Evolutionary conservation across 208 protist genomes (phyloP).

Genomic region (Trypanosoma avium): DNA sequence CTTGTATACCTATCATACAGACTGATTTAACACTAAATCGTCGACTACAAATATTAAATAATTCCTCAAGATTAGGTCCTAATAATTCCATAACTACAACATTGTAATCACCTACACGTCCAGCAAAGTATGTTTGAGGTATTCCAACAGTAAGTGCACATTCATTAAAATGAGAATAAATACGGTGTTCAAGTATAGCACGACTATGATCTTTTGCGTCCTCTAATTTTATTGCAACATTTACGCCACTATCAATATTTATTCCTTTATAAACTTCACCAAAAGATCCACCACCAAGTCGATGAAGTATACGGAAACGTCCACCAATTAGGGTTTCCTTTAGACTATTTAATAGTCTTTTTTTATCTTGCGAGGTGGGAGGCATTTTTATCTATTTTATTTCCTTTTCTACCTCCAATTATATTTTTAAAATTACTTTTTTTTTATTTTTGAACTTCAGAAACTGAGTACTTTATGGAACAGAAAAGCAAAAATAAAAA

Average conservation of each 20-base stretch:
- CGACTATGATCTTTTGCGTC: constrained; percentile 48
- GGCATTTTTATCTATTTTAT: not conserved
- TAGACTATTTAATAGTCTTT: not conserved
- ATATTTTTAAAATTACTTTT: not conserved
- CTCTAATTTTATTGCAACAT: constrained; percentile 89
- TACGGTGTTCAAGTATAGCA: constrained; percentile 65
- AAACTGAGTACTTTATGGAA: too few relatives aligned
- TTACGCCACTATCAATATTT: constrained; percentile 52
- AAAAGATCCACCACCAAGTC: constrained; percentile 97
- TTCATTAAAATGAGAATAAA: constrained; percentile 78
- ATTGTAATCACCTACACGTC: constrained; percentile 96
- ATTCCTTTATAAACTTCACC: constrained; percentile 96
- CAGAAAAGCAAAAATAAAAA: not conserved
- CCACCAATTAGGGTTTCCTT: constrained; percentile 79
- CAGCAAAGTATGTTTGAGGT: constrained; percentile 94
- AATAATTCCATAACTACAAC: constrained; percentile 99
- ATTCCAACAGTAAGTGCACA: constrained; percentile 89
- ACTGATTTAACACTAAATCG: constrained; percentile 94
- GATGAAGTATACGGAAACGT: constrained; percentile 91
- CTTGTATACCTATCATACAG: constrained; percentile 95
- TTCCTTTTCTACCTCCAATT: not conserved
- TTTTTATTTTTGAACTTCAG: not conserved
- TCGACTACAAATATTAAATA: constrained; percentile 94
- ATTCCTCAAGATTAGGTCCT: constrained; percentile 97
- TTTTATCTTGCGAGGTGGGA: not conserved